These are phyloP conservation scores for Blastomyces emzantsi DNA, from an alignment of 2,329 filamentous ascomycete genomes.

Conservation along the genomic window DNA sequence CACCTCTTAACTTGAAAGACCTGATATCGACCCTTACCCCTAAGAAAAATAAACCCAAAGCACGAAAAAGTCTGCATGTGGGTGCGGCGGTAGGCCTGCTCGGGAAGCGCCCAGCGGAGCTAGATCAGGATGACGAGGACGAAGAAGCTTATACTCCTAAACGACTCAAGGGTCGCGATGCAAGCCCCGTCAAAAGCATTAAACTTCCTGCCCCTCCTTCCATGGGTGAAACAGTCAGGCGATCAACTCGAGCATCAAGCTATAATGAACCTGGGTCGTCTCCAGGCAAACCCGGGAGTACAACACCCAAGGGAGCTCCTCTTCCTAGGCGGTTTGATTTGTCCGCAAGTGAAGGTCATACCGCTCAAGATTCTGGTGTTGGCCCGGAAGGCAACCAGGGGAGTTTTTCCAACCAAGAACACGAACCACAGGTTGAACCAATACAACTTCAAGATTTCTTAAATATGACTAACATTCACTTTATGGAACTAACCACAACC, in stretches of 20 bases:
- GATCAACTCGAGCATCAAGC: constrained; percentile 42
- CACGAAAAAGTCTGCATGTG: constrained; percentile 67
- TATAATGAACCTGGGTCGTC: constrained; percentile 31
- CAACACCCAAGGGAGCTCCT: constrained; percentile 51
- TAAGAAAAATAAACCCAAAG: constrained; percentile 58
- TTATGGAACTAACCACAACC: constrained; percentile 97
- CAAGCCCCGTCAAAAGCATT: constrained; percentile 68
- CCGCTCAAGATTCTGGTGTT: constrained; percentile 26
- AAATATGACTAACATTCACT: constrained; percentile 90
- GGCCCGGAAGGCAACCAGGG: constrained; percentile 40
- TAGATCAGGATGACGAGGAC: constrained; percentile 54
- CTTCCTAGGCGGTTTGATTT: constrained; percentile 42
- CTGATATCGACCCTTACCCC: constrained; percentile 72
- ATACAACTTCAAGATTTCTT: constrained; percentile 89
- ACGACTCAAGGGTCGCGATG: constrained; percentile 60
- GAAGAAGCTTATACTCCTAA: constrained; percentile 51
- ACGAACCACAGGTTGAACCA: constrained; percentile 43
- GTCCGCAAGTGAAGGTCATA: constrained; percentile 3
- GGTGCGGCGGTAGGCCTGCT: constrained; percentile 64
- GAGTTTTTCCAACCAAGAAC: constrained; percentile 37
- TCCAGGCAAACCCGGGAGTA: constrained; percentile 21
- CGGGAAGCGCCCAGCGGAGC: constrained; percentile 63
- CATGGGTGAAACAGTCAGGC: constrained; percentile 57
- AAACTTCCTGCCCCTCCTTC: constrained; percentile 60
- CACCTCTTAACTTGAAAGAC: constrained; percentile 59